phyloP scores from a whole-genome alignment of 192 early-diverging fungal species.

The Pecoramyces ruminantium region DNA sequence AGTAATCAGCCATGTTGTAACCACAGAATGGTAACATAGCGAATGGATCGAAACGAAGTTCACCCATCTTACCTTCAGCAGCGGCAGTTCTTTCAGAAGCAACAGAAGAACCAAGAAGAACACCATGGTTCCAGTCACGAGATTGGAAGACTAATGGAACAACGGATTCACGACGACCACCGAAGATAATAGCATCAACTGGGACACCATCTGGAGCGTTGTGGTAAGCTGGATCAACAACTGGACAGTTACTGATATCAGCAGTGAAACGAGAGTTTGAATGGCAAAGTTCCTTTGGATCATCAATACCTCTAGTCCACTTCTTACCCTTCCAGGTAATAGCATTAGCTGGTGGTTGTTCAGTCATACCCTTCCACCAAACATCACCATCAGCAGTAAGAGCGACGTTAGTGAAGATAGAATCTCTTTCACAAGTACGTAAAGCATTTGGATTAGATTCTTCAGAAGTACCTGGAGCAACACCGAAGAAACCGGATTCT shows the following conservation, averaged over 20 bases:
- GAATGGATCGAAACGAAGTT: constrained; percentile 9
- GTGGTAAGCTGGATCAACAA: constrained; percentile 6
- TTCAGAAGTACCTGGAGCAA: constrained; percentile 6
- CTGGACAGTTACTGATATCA: constrained; percentile 3
- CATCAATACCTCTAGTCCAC: constrained; percentile 3
- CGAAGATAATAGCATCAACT: constrained; percentile 5
- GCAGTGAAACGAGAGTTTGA: constrained; percentile 7
- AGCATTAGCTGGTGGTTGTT: constrained; percentile 3
- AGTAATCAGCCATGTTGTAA: constrained; percentile 12
- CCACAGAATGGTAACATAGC: constrained; percentile 11
- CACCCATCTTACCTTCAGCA: constrained; percentile 6
- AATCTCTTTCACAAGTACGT: constrained; percentile 2
- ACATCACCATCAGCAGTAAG: constrained; percentile 5
- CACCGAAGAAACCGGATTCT: constrained; percentile 7
- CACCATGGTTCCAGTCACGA: constrained; percentile 7
- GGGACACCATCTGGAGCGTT: constrained; percentile 3
- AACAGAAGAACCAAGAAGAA: constrained; percentile 5
- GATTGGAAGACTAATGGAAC: constrained; percentile 7
- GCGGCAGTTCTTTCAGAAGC: constrained; percentile 7
- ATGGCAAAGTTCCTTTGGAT: constrained; percentile 3
- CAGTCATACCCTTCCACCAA: constrained; percentile 6
- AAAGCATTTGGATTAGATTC: constrained; percentile 6
- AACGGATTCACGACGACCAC: constrained; percentile 2
- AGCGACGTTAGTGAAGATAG: constrained; percentile 6
- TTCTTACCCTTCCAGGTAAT: constrained; percentile 5